phyloP scores from a whole-genome alignment of 352 stramenopile species.

The Pythium phragmitis region DNA sequence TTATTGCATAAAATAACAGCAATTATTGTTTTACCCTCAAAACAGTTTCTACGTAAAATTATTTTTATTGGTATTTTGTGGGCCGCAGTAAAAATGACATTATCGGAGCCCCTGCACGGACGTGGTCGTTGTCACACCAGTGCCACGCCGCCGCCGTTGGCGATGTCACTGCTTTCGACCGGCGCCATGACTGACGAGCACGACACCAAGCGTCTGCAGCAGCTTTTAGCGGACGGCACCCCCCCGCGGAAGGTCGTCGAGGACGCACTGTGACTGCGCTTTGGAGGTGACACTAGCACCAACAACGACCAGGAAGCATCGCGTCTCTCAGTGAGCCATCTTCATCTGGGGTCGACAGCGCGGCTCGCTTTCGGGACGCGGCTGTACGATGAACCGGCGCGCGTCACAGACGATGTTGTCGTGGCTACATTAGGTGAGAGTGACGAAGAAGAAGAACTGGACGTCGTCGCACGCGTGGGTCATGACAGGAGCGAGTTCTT shows the following conservation, averaged over 20 bases:
- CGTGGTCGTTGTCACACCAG: neutral
- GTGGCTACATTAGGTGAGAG: neutral
- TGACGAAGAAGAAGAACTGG: neutral
- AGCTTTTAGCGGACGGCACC: neutral
- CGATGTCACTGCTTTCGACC: neutral
- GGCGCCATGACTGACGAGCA: neutral
- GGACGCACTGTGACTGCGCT: neutral
- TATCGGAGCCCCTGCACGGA: no score
- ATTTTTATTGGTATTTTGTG: no score
- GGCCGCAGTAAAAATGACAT: no score
- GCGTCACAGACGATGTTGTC: neutral
- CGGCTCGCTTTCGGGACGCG: neutral
- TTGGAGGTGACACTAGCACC: neutral
- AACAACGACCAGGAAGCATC: neutral
- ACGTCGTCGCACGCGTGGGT: neutral
- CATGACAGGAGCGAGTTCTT: neutral
- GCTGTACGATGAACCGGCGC: neutral
- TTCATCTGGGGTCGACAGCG: neutral
- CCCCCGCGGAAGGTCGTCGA: neutral
- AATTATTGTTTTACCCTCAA: no score
- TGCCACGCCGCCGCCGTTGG: neutral
- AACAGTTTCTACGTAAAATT: no score
- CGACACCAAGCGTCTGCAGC: neutral
- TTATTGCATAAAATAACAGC: no score
- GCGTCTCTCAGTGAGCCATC: neutral